Percentiles rank a stretch among this genome's conserved stretches.
phyloP scores from a whole-genome alignment of 495 filamentous ascomycete species.

The Xylaria cubensis region DNA sequence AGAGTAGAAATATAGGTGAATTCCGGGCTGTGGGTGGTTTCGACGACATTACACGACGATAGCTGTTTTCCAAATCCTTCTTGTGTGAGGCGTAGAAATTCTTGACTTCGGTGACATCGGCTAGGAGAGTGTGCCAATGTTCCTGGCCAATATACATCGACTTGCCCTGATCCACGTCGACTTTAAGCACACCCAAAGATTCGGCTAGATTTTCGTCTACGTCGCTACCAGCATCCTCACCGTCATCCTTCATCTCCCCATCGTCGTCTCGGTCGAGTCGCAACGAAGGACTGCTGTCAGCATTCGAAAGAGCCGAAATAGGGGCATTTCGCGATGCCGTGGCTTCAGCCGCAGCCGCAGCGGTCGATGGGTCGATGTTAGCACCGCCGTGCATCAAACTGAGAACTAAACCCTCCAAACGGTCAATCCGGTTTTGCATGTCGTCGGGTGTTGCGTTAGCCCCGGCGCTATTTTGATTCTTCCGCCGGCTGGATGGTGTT shows the following conservation, averaged over 20 bases:
- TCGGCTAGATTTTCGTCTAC: conserved; percentile 80
- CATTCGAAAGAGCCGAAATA: conserved; percentile 68
- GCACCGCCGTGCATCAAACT: conserved; percentile 93
- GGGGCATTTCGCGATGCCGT: conserved; percentile 60
- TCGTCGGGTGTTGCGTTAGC: conserved; percentile 78
- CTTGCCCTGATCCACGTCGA: conserved; percentile 79
- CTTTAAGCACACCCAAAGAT: conserved; percentile 87
- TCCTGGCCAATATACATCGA: conserved; percentile 85
- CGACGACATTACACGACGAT: conserved; percentile 68
- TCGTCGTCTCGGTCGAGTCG: conserved; percentile 65
- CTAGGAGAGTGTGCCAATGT: conserved; percentile 88
- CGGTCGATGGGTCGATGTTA: conserved; percentile 49
- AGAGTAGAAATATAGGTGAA: conserved; percentile 77
- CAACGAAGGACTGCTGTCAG: conserved; percentile 69
- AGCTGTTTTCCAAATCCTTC: conserved; percentile 62
- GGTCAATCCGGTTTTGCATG: conserved; percentile 99
- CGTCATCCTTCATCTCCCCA: conserved; percentile 52
- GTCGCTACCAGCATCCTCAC: conserved; percentile 76
- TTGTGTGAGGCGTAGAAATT: conserved; percentile 75
- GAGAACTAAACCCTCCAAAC: conserved; percentile 91
- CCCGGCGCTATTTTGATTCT: conserved; percentile 65
- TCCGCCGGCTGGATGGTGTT: conserved; percentile 75
- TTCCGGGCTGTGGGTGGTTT: conserved; percentile 64
- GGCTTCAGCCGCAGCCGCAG: conserved; percentile 37
- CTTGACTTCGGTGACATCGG: conserved; percentile 92